Evolutionary conservation across 768 basidiomycete species (phyloP).

Genomic region (Symmetrospora coprosmae): DNA sequence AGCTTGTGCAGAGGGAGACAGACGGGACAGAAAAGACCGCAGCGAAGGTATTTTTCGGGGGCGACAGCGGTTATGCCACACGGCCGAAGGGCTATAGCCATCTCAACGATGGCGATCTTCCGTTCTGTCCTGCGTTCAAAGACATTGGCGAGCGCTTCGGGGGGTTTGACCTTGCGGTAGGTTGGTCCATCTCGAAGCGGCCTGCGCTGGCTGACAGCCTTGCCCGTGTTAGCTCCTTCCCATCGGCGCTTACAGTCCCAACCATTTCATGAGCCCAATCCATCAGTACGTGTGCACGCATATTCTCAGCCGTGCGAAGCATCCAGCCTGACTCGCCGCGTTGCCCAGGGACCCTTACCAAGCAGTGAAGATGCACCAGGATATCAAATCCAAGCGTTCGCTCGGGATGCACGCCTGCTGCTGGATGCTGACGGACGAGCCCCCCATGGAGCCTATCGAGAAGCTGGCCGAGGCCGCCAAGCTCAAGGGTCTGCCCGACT

Average conservation of each 20-base stretch:
- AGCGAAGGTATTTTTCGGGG: constrained; percentile 45
- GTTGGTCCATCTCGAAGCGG: too few species aligned
- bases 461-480: not conserved
- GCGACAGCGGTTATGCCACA: constrained; percentile 46
- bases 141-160: constrained; percentile 54
- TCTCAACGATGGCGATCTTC: constrained; percentile 33
- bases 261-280: constrained; percentile 37
- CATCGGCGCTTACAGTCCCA: constrained; percentile 50
- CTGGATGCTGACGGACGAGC: constrained; percentile 5
- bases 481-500: not conserved
- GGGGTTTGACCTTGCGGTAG: constrained; percentile 49
- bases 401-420: constrained; percentile 42
- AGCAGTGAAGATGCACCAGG: constrained; percentile 53
- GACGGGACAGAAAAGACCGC: not conserved
- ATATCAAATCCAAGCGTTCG: constrained; percentile 49
- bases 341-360: constrained; percentile 56
- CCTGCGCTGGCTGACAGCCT: not conserved
- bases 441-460: not conserved
- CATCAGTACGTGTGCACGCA: not conserved
- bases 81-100: constrained; percentile 30
- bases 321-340: constrained; percentile 39
- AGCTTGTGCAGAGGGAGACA: constrained; percentile 30
- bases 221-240: constrained; percentile 37
- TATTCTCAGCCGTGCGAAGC: not conserved
- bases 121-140: constrained; percentile 57